phyloP scores from a whole-genome alignment of 2,329 filamentous ascomycete genomes.

The Teratosphaeria pseudoeucalypti region DNA sequence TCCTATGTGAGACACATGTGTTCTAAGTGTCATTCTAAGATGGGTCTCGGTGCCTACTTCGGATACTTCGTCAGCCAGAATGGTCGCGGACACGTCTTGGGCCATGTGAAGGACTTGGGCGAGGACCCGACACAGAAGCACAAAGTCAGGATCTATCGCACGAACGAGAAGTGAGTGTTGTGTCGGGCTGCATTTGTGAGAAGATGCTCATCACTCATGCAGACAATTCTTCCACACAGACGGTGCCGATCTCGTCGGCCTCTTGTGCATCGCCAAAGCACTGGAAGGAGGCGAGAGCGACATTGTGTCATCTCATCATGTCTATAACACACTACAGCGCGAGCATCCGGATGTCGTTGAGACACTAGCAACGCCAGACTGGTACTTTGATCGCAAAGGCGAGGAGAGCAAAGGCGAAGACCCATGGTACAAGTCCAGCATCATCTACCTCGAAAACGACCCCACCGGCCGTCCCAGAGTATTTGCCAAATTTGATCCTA shows the following conservation, averaged over 20 bases:
- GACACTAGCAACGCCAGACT: slow-evolving; percentile 64
- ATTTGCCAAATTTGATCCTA: slow-evolving; percentile 83
- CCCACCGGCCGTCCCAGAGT: slow-evolving; percentile 49
- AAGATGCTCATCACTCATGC: slow-evolving; percentile 42
- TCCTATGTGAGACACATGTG: no score
- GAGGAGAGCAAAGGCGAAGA: slow-evolving; percentile 66
- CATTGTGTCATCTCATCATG: slow-evolving; percentile 64
- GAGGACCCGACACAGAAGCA: slow-evolving; percentile 74
- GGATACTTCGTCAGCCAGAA: slow-evolving; percentile 87
- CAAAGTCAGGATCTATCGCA: slow-evolving; percentile 82
- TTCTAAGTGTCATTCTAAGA: slow-evolving; percentile 23
- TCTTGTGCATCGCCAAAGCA: slow-evolving; percentile 70
- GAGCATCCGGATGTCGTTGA: slow-evolving; percentile 71
- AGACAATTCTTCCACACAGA: slow-evolving; percentile 79
- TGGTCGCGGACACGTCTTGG: slow-evolving; percentile 68
- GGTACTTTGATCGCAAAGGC: slow-evolving; percentile 90
- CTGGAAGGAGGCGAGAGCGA: slow-evolving; percentile 76
- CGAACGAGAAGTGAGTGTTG: slow-evolving; percentile 25
- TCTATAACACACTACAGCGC: slow-evolving; percentile 69
- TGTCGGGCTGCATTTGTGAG: background rate
- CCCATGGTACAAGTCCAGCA: slow-evolving; percentile 24
- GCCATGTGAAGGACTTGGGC: slow-evolving; percentile 79
- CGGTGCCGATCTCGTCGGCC: slow-evolving; percentile 70
- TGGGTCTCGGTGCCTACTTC: slow-evolving; percentile 70
- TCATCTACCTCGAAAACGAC: slow-evolving; percentile 67